phyloP scores from a whole-genome alignment of 495 filamentous ascomycete species.

The Penicillium roqueforti region DNA sequence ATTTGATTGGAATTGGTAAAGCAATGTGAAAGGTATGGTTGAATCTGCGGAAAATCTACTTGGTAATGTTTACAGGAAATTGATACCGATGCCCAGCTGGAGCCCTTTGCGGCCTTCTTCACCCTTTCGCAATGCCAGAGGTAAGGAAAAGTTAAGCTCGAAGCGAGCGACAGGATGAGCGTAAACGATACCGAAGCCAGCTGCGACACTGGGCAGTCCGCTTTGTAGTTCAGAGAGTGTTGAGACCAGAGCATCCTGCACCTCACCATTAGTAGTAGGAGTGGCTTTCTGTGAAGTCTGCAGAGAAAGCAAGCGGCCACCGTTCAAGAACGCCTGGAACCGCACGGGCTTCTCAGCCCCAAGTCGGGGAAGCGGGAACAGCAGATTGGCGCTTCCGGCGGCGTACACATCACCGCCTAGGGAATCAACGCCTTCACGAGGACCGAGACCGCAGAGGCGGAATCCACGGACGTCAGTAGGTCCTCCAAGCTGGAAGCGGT shows the following conservation, averaged over 20 bases:
- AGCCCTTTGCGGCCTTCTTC: constrained; percentile 89
- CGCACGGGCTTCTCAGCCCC: constrained; percentile 79
- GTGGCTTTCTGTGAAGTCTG: constrained; percentile 50
- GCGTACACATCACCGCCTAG: constrained; percentile 90
- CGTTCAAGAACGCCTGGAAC: constrained; percentile 86
- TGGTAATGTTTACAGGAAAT: constrained; percentile 60
- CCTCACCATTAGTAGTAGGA: constrained; percentile 51
- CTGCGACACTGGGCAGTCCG: constrained; percentile 78
- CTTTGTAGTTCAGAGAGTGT: constrained; percentile 63
- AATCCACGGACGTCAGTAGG: constrained; percentile 94
- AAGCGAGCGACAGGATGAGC: constrained; percentile 88
- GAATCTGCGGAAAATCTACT: not conserved
- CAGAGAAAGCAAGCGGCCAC: constrained; percentile 77
- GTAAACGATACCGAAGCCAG: constrained; percentile 87
- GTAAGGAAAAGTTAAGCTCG: constrained; percentile 90
- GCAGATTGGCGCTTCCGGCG: constrained; percentile 77
- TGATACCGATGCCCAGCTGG: constrained; percentile 89
- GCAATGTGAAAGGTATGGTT: not conserved
- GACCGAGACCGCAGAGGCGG: constrained; percentile 80
- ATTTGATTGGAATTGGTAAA: not conserved
- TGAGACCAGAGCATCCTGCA: constrained; percentile 47
- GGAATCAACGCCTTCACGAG: constrained; percentile 76
- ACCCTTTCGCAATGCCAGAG: constrained; percentile 70
- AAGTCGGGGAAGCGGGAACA: constrained; percentile 75
- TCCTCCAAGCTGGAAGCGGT: constrained; percentile 91